phyloP scores from a whole-genome alignment of 2,329 filamentous ascomycete species.

The Pyrenophora tritici-repentis region DNA sequence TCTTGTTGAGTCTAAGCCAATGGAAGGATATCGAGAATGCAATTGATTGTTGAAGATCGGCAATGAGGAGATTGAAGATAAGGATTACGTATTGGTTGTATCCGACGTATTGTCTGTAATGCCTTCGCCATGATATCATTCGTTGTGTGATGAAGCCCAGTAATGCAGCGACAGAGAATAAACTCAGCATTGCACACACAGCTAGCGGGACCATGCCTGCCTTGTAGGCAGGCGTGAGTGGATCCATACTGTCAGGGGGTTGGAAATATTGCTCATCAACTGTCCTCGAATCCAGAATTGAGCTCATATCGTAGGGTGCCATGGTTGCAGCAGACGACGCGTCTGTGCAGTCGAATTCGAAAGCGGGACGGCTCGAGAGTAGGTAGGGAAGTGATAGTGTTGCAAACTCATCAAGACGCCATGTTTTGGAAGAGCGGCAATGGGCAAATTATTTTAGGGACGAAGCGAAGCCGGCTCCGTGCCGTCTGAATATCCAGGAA shows the following conservation, averaged over 20 bases:
- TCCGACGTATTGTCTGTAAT: conserved; percentile 56
- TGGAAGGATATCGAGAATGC: conserved; percentile 56
- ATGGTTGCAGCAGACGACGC: conserved; percentile 8
- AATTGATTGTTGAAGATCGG: conserved; percentile 59
- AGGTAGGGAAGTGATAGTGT: conserved; percentile 8
- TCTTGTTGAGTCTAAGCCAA: conserved; percentile 53
- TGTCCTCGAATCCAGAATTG: conserved; percentile 9
- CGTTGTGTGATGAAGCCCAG: conserved; percentile 58
- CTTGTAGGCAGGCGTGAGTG: conserved; percentile 35
- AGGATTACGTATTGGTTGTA: conserved; percentile 61
- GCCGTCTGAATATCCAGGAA: conserved; percentile 3
- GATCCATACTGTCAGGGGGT: conserved; percentile 40
- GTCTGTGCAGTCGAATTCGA: not conserved
- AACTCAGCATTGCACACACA: conserved; percentile 54
- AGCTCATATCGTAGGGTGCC: conserved; percentile 10
- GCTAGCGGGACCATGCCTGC: conserved; percentile 55
- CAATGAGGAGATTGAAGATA: conserved; percentile 59
- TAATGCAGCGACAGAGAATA: conserved; percentile 51
- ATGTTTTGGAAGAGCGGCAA: conserved; percentile 17
- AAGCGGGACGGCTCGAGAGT: not conserved
- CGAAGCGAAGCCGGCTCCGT: conserved; percentile 5
- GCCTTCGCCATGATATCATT: conserved; percentile 56
- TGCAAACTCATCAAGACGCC: conserved; percentile 22
- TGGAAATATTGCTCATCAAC: conserved; percentile 29
- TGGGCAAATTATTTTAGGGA: conserved; percentile 1